These are phyloP conservation scores for Leccinellum luteum DNA, from an alignment of 768 basidiomycete genomes.

Conservation along the genomic window DNA sequence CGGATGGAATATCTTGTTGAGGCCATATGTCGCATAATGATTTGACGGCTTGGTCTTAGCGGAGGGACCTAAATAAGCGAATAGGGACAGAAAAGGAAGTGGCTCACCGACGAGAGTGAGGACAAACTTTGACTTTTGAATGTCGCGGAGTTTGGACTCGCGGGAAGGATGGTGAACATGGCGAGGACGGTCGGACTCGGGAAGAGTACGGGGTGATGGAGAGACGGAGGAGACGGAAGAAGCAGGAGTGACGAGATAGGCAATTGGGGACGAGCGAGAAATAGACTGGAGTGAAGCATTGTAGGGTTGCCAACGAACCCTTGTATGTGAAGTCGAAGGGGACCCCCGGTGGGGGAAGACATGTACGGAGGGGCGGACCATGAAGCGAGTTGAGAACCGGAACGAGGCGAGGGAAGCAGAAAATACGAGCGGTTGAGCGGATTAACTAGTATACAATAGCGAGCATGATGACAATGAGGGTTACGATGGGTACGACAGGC, in stretches of 20 bases:
- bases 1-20: constrained; percentile 66
- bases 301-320: constrained; percentile 84
- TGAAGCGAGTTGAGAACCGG: constrained; percentile 12
- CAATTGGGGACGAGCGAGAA: constrained; percentile 33
- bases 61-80: constrained; percentile 10
- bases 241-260: constrained; percentile 57
- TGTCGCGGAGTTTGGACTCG: constrained; percentile 38
- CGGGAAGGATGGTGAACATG: constrained; percentile 34
- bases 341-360: constrained; percentile 70
- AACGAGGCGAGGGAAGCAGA: constrained; percentile 1
- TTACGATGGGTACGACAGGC: constrained; percentile 15
- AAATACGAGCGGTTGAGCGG: constrained; percentile 14
- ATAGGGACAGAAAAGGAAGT: background rate
- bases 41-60: constrained; percentile 73
- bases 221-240: constrained; percentile 50
- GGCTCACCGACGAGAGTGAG: constrained; percentile 68
- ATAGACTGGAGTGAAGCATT: constrained; percentile 42
- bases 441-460: constrained; percentile 37
- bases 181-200: constrained; percentile 33
- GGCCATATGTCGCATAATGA: constrained; percentile 79
- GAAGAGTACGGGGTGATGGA: constrained; percentile 39
- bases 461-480: constrained; percentile 32
- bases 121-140: constrained; percentile 63
- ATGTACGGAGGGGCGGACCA: constrained; percentile 40
- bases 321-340: constrained; percentile 56